Evolutionary conservation across 345 rosid genomes (phyloP), one percentile per base, ranked within the genome.

Genomic region (Moricandia moricandioides): DNA sequence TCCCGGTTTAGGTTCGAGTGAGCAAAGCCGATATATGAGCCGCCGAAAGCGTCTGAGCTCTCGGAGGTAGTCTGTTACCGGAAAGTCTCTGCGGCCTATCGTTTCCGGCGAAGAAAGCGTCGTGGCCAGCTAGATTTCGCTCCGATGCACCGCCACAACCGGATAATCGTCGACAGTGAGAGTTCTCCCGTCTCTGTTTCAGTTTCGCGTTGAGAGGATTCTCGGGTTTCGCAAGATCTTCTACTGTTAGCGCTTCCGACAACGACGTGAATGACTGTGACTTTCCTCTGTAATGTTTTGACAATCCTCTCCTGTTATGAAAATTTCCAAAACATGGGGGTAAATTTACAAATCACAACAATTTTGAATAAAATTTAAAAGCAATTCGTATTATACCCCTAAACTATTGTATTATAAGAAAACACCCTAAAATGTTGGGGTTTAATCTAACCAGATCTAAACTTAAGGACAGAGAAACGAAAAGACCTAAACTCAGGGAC

Each of bases 221-320:
- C 55, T 83, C 85, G 0, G 81, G 81, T 64, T 83, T 83, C 1
- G 77, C 85, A 5, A 80, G 79, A 60, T 83, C 85, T 35, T 77
- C 83, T 14, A 83, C 13, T 17, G 72, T 65, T 39, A 47, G 29
- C 14, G 78, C 79, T 31, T 65, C 72, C 2, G 74, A 40, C 24
- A 83, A 39, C 24, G 79, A 65, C 24, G 83, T 70, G 71, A 83
- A 83, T 1, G 85, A 83, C 56, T 80, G 85, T 69, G 85, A 83
- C 66, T 83, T 83, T 1, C 85, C 83, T 73, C 77, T 72, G 77
- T 76, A 83, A 40, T 83, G 79, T 62, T 76, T 83, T 43, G 85
- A 83, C 16, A 83, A 79, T 49, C 85, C 85, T 62, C 77, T 80
- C 67, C 85, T 82, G 51, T 62, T 12, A n/a, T 67, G 7, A 7